Percentiles rank a stretch among this genome's conserved stretches.
These are phyloP conservation scores for Coffea eugenioides DNA, from an alignment of 257 asterid species.

Conservation along the genomic window DNA sequence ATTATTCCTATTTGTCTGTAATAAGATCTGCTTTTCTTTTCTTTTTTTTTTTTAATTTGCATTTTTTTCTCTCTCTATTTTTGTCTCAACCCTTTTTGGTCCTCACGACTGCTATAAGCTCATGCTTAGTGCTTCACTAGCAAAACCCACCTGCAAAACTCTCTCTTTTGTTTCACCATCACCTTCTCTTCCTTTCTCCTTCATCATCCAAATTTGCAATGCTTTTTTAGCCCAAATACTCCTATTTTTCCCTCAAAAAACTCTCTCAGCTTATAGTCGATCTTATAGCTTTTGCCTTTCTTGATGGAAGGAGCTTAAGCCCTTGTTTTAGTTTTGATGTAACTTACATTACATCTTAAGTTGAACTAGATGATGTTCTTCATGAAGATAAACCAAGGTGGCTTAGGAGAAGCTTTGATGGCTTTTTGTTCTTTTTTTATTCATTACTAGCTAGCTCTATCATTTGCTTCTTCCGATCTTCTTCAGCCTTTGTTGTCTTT, in stretches of 20 bases:
- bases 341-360: slow-evolving; percentile 9
- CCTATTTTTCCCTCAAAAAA: not conserved
- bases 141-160: slow-evolving; percentile 55
- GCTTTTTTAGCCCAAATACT: slow-evolving; percentile 14
- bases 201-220: slow-evolving; percentile 14
- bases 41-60: not conserved
- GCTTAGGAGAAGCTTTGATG: not conserved
- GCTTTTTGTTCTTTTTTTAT: slow-evolving; percentile 6
- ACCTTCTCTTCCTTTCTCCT: slow-evolving; percentile 19
- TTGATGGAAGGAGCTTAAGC: not conserved
- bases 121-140: slow-evolving; percentile 64
- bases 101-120: slow-evolving; percentile 67
- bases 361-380: not conserved
- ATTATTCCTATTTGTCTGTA: slow-evolving; percentile 15
- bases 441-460: slow-evolving; percentile 8
- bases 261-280: not conserved
- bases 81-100: slow-evolving; percentile 28
- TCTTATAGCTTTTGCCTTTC: not conserved
- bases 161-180: slow-evolving; percentile 25
- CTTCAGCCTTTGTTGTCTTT: slow-evolving; percentile 10
- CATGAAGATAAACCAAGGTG: not conserved
- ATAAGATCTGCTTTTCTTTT: slow-evolving; percentile 7
- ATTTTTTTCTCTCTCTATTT: slow-evolving; percentile 15
- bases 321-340: not conserved
- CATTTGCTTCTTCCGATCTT: slow-evolving; percentile 18